Conservation (phyloP, 805 yeast species). For the Starmerella bombi region DNA sequence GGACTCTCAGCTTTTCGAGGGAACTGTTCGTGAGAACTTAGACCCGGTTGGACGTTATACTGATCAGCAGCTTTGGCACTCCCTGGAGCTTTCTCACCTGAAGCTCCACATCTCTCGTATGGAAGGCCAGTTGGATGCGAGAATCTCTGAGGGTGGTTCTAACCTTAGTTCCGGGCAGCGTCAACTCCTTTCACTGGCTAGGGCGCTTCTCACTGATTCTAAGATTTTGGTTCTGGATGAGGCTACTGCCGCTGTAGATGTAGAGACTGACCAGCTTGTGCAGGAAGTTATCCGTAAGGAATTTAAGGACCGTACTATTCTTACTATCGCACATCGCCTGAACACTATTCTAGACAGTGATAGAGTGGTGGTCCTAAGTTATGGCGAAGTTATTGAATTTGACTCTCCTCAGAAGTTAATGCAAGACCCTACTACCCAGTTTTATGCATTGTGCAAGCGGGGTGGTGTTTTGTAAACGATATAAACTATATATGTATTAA, state of each 20-base stretch:
- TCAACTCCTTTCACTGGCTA: constrained; percentile 70
- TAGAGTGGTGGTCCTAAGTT: constrained; percentile 57
- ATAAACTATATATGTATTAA: not conserved
- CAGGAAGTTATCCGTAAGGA: constrained; percentile 67
- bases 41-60: constrained; percentile 62
- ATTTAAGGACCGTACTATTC: constrained; percentile 62
- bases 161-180: constrained; percentile 81
- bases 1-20: constrained; percentile 85
- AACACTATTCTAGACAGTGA: constrained; percentile 82
- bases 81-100: constrained; percentile 64
- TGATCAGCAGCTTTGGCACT: constrained; percentile 77
- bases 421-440: constrained; percentile 51
- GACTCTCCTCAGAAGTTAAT: constrained; percentile 60
- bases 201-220: constrained; percentile 66
- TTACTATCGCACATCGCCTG: constrained; percentile 81
- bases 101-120: constrained; percentile 47
- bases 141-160: constrained; percentile 64
- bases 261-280: constrained; percentile 65
- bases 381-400: constrained; percentile 64
- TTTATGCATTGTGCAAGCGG: constrained; percentile 67
- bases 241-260: constrained; percentile 84
- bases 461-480: constrained; percentile 39
- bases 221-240: constrained; percentile 73
- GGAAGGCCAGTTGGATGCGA: constrained; percentile 43
- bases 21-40: constrained; percentile 68